These are phyloP conservation scores for Chytriomyces sp. DNA, from an alignment of 192 early-diverging fungal species.

Conservation along the genomic window DNA sequence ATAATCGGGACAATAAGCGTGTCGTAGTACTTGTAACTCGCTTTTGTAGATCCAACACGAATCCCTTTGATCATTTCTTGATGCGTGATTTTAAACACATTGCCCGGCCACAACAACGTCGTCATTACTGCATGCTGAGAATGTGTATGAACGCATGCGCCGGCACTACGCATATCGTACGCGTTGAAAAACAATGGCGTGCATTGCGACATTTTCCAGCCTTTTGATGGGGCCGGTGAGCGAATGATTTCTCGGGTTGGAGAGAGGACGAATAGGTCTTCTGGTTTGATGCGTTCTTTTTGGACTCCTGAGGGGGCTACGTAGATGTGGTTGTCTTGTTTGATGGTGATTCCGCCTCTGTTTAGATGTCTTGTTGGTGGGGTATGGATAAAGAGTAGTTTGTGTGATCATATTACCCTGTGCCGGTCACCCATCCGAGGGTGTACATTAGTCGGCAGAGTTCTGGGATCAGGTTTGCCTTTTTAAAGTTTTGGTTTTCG, in stretches of 20 bases:
- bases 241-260: conserved; percentile 68
- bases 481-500: conserved; percentile 16
- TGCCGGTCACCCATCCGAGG: conserved; percentile 95
- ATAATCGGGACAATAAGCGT: conserved; percentile 89
- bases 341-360: conserved; percentile 36
- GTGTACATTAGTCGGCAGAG: conserved; percentile 88
- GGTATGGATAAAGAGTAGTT: not conserved
- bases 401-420: conserved; percentile 72
- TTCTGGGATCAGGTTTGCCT: conserved; percentile 86
- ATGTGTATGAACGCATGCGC: conserved; percentile 96
- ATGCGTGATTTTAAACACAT: conserved; percentile 86
- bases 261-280: conserved; percentile 86
- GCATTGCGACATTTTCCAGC: conserved; percentile 85
- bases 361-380: not conserved
- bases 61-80: conserved; percentile 99
- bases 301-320: conserved; percentile 95
- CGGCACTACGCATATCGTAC: conserved; percentile 81
- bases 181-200: conserved; percentile 95
- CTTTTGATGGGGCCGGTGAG: conserved; percentile 61
- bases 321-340: conserved; percentile 69
- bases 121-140: conserved; percentile 94
- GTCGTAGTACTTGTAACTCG: conserved; percentile 78
- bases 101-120: conserved; percentile 76
- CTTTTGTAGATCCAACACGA: conserved; percentile 67
- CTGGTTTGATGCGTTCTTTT: conserved; percentile 88